Percentiles rank a stretch among this genome's conserved stretches.
These are phyloP conservation scores for Backusella sp. DNA, from an alignment of 192 early-diverging fungal species.

Conservation along the genomic window DNA sequence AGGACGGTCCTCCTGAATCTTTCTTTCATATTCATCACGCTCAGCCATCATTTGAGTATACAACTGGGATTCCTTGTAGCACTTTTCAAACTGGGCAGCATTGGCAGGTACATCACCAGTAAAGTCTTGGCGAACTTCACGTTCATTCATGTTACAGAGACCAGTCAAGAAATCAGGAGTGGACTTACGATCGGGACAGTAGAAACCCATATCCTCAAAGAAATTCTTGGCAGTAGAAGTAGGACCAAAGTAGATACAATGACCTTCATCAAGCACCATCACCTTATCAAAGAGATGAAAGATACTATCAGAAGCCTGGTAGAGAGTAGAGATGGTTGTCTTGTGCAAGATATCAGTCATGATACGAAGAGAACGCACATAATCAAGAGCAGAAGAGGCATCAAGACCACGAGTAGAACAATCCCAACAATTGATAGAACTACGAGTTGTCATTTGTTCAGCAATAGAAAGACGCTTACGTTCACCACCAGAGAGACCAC, in stretches of 20 bases:
- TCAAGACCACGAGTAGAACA: constrained; percentile 72
- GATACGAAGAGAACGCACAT: constrained; percentile 70
- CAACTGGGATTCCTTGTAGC: constrained; percentile 50
- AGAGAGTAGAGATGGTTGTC: constrained; percentile 54
- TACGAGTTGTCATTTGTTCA: constrained; percentile 66
- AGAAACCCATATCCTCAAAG: constrained; percentile 62
- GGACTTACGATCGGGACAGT: constrained; percentile 63
- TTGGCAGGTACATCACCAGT: constrained; percentile 53
- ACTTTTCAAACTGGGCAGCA: constrained; percentile 62
- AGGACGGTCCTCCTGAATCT: constrained; percentile 22
- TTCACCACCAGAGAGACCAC: constrained; percentile 76
- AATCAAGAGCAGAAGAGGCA: constrained; percentile 79
- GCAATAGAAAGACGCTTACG: constrained; percentile 77
- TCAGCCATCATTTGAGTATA: constrained; percentile 36
- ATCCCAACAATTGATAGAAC: constrained; percentile 59
- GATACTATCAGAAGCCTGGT: constrained; percentile 76
- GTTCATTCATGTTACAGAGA: constrained; percentile 59
- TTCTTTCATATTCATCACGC: constrained; percentile 44
- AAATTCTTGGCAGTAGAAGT: constrained; percentile 54
- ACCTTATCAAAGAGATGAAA: constrained; percentile 72
- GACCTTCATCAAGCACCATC: constrained; percentile 66
- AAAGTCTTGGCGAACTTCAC: constrained; percentile 49
- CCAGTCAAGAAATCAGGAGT: constrained; percentile 74
- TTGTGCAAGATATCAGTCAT: constrained; percentile 68
- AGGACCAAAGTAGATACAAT: constrained; percentile 70